Conservation (phyloP, 2,329 filamentous ascomycete species). For the Diaporthe vaccinii region DNA sequence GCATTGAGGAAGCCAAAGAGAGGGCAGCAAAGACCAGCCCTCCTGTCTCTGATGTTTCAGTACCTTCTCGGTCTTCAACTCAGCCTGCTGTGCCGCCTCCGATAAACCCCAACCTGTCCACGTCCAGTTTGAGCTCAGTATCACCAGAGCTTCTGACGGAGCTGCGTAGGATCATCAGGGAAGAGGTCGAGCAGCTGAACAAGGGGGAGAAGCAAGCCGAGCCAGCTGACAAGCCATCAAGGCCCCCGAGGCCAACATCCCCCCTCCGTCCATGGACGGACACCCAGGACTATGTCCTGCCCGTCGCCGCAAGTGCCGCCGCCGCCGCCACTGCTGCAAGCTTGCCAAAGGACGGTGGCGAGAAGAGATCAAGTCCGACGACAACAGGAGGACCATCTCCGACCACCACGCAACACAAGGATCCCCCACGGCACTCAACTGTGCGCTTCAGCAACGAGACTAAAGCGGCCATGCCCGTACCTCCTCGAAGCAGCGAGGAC, state of each 20-base stretch:
- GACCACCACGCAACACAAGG: slow-evolving; percentile 13
- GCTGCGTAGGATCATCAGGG: slow-evolving; percentile 45
- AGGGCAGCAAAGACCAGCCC: slow-evolving; percentile 21
- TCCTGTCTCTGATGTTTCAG: slow-evolving; percentile 8
- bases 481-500: slow-evolving; percentile 6
- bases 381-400: slow-evolving; percentile 25
- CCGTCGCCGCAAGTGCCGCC: slow-evolving; percentile 8
- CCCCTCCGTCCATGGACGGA: slow-evolving; percentile 17
- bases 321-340: slow-evolving; percentile 21
- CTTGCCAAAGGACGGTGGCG: slow-evolving; percentile 27
- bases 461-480: slow-evolving; percentile 30
- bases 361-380: slow-evolving; percentile 21
- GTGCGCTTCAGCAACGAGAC: slow-evolving; percentile 41
- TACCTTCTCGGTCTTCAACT: slow-evolving; percentile 7
- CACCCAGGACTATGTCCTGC: not conserved
- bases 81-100: slow-evolving; percentile 9
- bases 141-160: slow-evolving; percentile 43
- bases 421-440: slow-evolving; percentile 19
- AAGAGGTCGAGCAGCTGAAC: slow-evolving; percentile 42
- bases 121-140: slow-evolving; percentile 28
- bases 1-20: slow-evolving; percentile 25
- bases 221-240: slow-evolving; percentile 3
- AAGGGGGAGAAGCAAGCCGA: slow-evolving; percentile 27
- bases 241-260: slow-evolving; percentile 23
- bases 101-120: not conserved